Evolutionary conservation across 2,329 filamentous ascomycete genomes (phyloP), one percentile per base, ranked within the genome.

Genomic region (Paecilomyces niveus): DNA sequence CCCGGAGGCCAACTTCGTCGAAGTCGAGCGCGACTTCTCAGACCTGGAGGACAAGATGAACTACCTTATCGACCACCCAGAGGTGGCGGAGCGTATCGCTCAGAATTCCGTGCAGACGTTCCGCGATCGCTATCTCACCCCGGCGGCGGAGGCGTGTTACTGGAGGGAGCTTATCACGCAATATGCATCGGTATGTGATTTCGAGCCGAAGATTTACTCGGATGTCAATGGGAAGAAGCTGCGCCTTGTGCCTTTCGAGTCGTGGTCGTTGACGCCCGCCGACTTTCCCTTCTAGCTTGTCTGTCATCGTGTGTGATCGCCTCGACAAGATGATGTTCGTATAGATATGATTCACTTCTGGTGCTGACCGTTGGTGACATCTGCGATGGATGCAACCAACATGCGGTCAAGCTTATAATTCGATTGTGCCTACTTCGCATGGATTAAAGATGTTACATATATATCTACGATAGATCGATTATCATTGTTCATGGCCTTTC

Each of bases 61-160:
- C 18, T 74, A 74, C 57, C 68, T 82, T 3, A 69, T 79, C 53
- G 69, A 73, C 55, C 69, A 82, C 58, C 74, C 74, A 0, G 63
- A 71, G 4, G 66, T 73, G 3, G 80, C 81, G n/a, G 72, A 79
- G 65, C 68, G 67, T 33, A 82, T 85, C 56, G 81, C 81, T 13
- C 68, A 76, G 29, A 82, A 83, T 63, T 74, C 72, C 2, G 74
- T 78, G 5, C 65, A 65, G 50, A 77, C 74, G 15, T 83, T 83
- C 63, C 74, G 81, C 2, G 80, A 83, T 62, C 70, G 78, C 2
- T 83, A 83, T 63, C 68, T 83, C 31, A 83, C 81, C 1, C 80
- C 80, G 1, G 80, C 81, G 2, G 81, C 81, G 1, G 79, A 83
- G 66, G 76, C 78, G 2, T 84, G 81, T 61, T 84, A 84, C 62